phyloP scores from a whole-genome alignment of 805 yeast genomes.

The Candida golubevii region DNA sequence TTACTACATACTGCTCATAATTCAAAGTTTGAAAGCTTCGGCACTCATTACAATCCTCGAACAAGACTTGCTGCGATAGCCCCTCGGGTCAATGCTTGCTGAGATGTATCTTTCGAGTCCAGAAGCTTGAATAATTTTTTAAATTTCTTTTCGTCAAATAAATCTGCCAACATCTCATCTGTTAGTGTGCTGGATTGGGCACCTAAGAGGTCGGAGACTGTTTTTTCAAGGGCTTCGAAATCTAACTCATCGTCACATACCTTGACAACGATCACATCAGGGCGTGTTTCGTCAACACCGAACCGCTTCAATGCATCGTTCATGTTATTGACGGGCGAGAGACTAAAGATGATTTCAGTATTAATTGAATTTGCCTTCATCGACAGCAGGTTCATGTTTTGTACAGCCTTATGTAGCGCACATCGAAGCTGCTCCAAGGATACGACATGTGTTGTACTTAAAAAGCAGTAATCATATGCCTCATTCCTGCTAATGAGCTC shows the following conservation, averaged over 20 bases:
- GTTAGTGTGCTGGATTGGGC: slow-evolving; percentile 13
- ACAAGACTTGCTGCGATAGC: slow-evolving; percentile 16
- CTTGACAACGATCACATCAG: slow-evolving; percentile 48
- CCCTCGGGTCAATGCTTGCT: slow-evolving; percentile 10
- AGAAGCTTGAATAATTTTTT: slow-evolving; percentile 36
- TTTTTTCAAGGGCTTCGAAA: slow-evolving; percentile 21
- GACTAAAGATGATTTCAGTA: slow-evolving; percentile 65
- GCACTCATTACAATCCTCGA: slow-evolving; percentile 11
- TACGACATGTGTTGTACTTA: slow-evolving; percentile 54
- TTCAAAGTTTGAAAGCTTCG: too few relatives aligned
- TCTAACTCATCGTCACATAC: slow-evolving; percentile 26
- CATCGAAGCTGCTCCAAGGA: slow-evolving; percentile 60
- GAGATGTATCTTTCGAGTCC: slow-evolving; percentile 15
- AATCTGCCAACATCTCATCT: slow-evolving; percentile 21
- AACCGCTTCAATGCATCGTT: slow-evolving; percentile 67
- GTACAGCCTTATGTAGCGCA: slow-evolving; percentile 56
- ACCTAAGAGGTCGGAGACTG: slow-evolving; percentile 22
- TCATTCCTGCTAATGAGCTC: slow-evolving; percentile 43
- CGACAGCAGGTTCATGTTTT: slow-evolving; percentile 44
- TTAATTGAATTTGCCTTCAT: slow-evolving; percentile 63
- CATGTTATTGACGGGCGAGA: slow-evolving; percentile 68
- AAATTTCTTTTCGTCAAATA: slow-evolving; percentile 26
- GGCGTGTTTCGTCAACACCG: slow-evolving; percentile 55
- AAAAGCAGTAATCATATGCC: slow-evolving; percentile 57
- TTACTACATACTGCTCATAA: too few relatives aligned